Percentiles rank a stretch among this genome's conserved stretches.
phyloP scores from a whole-genome alignment of 169 alveolate species.

The Neospora caninum region DNA sequence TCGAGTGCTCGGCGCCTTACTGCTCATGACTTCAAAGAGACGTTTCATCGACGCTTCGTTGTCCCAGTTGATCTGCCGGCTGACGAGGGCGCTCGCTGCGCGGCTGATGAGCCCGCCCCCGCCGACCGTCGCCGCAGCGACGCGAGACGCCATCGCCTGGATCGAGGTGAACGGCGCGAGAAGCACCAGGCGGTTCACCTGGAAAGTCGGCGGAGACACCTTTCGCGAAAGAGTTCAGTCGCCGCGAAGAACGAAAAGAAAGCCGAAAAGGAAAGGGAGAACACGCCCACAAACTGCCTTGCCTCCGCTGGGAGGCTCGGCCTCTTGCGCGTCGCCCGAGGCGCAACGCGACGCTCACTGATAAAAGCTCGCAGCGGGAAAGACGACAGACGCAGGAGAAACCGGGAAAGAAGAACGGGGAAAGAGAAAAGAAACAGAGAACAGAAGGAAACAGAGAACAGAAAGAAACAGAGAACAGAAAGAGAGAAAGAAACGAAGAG shows the following conservation, averaged over 20 bases:
- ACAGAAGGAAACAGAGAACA: not conserved
- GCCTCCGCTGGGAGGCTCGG: too few species aligned
- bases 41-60: conserved; percentile 34
- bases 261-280: not conserved
- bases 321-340: too few species aligned
- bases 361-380: too few species aligned
- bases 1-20: conserved; percentile 28
- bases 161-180: conserved; percentile 61
- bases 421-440: not conserved
- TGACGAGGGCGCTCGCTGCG: conserved; percentile 57
- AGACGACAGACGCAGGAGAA: too few species aligned
- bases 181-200: conserved; percentile 61
- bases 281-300: too few species aligned
- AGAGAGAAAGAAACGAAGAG: not conserved
- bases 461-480: not conserved
- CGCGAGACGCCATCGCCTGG: conserved; percentile 59
- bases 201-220: not conserved
- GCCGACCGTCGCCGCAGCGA: conserved; percentile 53
- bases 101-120: conserved; percentile 45
- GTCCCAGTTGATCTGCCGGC: conserved; percentile 60
- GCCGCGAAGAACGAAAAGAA: too few species aligned
- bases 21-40: not conserved
- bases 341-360: too few species aligned
- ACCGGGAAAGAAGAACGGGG: too few species aligned
- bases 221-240: not conserved